Evolutionary conservation across 2,329 filamentous ascomycete genomes (phyloP), one percentile per base, ranked within the genome.

Genomic region (Talaromyces sp.): DNA sequence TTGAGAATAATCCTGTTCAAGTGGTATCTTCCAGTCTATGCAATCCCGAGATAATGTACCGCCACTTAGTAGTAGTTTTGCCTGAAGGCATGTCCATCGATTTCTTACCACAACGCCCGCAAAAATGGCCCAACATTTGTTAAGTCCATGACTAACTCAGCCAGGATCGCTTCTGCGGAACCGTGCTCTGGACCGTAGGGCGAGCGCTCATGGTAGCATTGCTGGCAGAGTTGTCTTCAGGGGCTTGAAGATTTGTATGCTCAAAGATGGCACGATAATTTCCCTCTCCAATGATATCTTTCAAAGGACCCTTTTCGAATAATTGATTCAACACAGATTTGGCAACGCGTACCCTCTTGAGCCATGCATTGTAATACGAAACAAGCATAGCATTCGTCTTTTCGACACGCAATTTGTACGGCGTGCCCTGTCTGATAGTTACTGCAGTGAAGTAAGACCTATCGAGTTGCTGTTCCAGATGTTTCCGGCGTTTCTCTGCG

Each of bases 381-480:
- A 43, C 25, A 34, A 19, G 29, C 31, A 53, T 31, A 22, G 34
- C 45, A 34, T 29, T 22, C 5, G 45, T 54, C 22, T 65, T 65
- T 22, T 43, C 27, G 27, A 65, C 31, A 5, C 43, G 38, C 40
- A 60, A 8, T 25, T 10, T 54, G 45, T 61, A 5, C 7, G 31
- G 56, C n/a, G 34, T n/a, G 25, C 54, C 43, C 8, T 13, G 1
- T 53, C 13, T 58, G 27, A 54, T 45, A 13, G 45, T 51, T 3
- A 17, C 17, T 56, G 56, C 29, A 3, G 2, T 54, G 31, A 65
- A 65, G 51, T 43, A 43, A 17, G 13, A 17, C 25, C 19, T 60
- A 53, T 51, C 34, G 3, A 60, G 43, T 54, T 54, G 29, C 29
- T 31, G 11, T 53, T 54, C 63, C 25, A 65, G 43, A 27, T 65